Base-by-base conservation (phyloP, 176 grass and related monocot genomes). In the Melocanna baccifera region DNA sequence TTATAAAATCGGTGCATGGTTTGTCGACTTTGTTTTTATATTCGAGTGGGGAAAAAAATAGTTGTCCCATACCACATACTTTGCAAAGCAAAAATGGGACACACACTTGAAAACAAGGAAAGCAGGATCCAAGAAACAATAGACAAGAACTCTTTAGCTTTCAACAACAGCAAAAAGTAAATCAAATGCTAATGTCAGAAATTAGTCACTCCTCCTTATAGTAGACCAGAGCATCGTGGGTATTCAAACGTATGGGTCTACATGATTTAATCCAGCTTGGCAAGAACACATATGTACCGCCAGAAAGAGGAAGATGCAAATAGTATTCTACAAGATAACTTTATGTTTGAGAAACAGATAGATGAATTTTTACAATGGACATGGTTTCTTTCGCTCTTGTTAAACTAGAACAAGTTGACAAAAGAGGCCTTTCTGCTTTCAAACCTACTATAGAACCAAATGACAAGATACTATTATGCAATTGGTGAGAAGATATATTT, bases 381-480 rank as follows among this genome's bases (percentile, higher is more conserved):
- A 52, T 52, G 16, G 58, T 64, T 45, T 47, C 57, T 78, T 78
- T 8, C 30, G 15, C 42, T 75, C 28, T 56, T 36, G 42, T 55
- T 82, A 36, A 41, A 71, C 36, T 30, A 48, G 45, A 58, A 20
- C 12, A 69, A n/a, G n/a, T n/a, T 83, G 73, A 86, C 78, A 65
- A 70, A 86, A 66, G 46, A 82, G 1, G 15, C 71, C 66, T 82
- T 78, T 86, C 62, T 61, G 62, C n/a, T 69, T 69, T 75, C 83
- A 57, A 22, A 78, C 46, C 43, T 63, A 78, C 53, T n/a, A 41
- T 25, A 25, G n/a, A n/a, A n/a, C n/a, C n/a, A n/a, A n/a, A n/a
- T n/a, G n/a, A n/a, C n/a, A n/a, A n/a, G n/a, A n/a, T n/a, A n/a
- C n/a, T n/a, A n/a, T n/a, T n/a, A n/a, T n/a, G n/a, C n/a, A n/a